Evolutionary conservation across 2,329 filamentous ascomycete species (phyloP), one percentile per base, ranked within the genome.

Genomic region (Nemania sp.): DNA sequence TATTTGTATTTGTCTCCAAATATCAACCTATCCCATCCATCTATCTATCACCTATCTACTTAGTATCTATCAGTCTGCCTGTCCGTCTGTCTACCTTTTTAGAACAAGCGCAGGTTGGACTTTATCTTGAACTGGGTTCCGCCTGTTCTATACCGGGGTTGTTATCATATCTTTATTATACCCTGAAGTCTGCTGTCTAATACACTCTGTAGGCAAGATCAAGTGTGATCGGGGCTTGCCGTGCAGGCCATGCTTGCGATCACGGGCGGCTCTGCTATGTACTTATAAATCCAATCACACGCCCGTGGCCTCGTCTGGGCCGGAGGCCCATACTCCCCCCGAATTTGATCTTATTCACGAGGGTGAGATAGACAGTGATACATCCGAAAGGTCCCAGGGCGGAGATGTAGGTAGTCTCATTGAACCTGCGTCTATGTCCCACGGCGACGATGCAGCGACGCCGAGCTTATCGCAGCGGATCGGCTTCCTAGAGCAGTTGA

Each of bases 171-270:
- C 10, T 39, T 1, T 46, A 18, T n/a, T n/a, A n/a, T n/a, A n/a
- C n/a, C n/a, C 13, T 45, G 1, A n/a, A 3, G 1, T 3, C 12
- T 21, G 2, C 6, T 37, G 34, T 50, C 35, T 54, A 50, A 55
- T 40, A 1, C 13, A 34, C 3, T 20, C 5, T 7, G 5, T 55
- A 66, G 63, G 65, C 12, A 67, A 67, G 20, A 45, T 66, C 21
- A 60, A 60, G 21, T 67, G 65, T 37, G 64, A 67, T 25, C 54
- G 64, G 13, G 59, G 64, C 17, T 49, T 61, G 13, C 65, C 65
- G n/a, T 67, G 65, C 25, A 62, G 46, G 15, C 59, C 61, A 13
- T 67, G 65, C 45, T 35, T 57, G 43, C 43, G 61, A 37, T 62
- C 65, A 5, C 48, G 65, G 39, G 61, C 65, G 37, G 57, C 63